Evolutionary conservation across 805 yeast genomes (phyloP), one percentile per base, ranked within the genome.

Genomic region (Yarrowia phangngaensis): DNA sequence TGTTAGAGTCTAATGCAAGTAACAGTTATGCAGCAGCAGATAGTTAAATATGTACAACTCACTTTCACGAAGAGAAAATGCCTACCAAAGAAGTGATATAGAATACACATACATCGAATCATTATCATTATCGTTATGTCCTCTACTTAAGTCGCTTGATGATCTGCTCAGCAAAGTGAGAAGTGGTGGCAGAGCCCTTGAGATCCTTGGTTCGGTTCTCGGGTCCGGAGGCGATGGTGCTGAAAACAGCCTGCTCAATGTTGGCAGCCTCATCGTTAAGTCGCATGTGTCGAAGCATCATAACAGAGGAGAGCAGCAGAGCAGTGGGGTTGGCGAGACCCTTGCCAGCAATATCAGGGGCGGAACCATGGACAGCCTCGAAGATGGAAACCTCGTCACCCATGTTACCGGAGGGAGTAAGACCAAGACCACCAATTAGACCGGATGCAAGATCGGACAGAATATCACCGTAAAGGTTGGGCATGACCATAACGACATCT

Each of bases 281-380:
- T 48, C 86, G 82, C 97, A 92, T 90, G 78, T 92, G 98, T 75
- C 95, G 84, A 77, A 92, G 82, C 97, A 92, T 90, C 97, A 92
- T 92, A 66, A 89, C 87, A 35, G 97, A 90, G 43, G 96, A 87
- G 66, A 92, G 78, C 68, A 92, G 76, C 66, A 92, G 72, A 51
- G 98, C 98, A 54, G 98, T 92, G 73, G 98, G 98, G 80, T 92
- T 92, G 57, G 98, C 98, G 68, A 86, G 79, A 67, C 95, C 94
- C 78, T 92, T 87, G 66, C 98, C 98, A 55, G 97, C 97, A 64
- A 92, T 92, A 70, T 92, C 98, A 61, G 98, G 98, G 56, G 98
- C 98, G 52, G 97, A 89, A 69, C 98, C 98, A 70, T 92, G 98
- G 64, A 92, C 98, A 57, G 98, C 98, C 79, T 92, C 98, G 69